phyloP scores from a whole-genome alignment of 2,329 filamentous ascomycete genomes.

The Fusarium pseudograminearum region DNA sequence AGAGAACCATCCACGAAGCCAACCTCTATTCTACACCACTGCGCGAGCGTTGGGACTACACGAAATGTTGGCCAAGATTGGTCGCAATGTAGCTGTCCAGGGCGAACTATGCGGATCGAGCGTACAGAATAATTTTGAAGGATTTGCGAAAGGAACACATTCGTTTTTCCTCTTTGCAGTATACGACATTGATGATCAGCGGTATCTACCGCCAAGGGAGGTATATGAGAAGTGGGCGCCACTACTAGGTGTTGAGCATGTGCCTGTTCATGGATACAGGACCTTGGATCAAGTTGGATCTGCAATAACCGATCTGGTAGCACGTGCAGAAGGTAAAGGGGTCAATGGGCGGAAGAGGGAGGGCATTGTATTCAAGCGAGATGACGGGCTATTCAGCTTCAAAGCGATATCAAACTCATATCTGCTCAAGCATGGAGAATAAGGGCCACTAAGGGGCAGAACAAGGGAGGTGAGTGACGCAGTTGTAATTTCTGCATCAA shows the following conservation, averaged over 20 bases:
- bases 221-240: slow-evolving; percentile 47
- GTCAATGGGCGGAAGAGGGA: slow-evolving; percentile 43
- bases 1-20: slow-evolving; percentile 23
- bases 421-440: slow-evolving; percentile 46
- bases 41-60: slow-evolving; percentile 26
- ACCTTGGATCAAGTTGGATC: slow-evolving; percentile 28
- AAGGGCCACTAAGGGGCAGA: neutral
- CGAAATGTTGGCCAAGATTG: slow-evolving; percentile 15
- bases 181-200: slow-evolving; percentile 49
- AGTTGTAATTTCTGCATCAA: slow-evolving; percentile 27
- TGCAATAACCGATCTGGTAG: slow-evolving; percentile 32
- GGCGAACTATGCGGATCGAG: slow-evolving; percentile 45
- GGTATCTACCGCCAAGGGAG: slow-evolving; percentile 45
- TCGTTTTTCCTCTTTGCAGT: slow-evolving; percentile 53
- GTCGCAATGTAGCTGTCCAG: slow-evolving; percentile 41
- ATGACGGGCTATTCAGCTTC: slow-evolving; percentile 40
- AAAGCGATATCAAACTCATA: slow-evolving; percentile 48
- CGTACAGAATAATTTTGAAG: slow-evolving; percentile 43
- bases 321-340: slow-evolving; percentile 39
- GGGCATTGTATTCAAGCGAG: slow-evolving; percentile 44
- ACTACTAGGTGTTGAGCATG: slow-evolving; percentile 50
- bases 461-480: neutral
- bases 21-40: slow-evolving; percentile 34
- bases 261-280: slow-evolving; percentile 45
- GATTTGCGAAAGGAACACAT: slow-evolving; percentile 36